phyloP scores from a whole-genome alignment of 2,329 filamentous ascomycete genomes.

The Claviceps pazoutovae region DNA sequence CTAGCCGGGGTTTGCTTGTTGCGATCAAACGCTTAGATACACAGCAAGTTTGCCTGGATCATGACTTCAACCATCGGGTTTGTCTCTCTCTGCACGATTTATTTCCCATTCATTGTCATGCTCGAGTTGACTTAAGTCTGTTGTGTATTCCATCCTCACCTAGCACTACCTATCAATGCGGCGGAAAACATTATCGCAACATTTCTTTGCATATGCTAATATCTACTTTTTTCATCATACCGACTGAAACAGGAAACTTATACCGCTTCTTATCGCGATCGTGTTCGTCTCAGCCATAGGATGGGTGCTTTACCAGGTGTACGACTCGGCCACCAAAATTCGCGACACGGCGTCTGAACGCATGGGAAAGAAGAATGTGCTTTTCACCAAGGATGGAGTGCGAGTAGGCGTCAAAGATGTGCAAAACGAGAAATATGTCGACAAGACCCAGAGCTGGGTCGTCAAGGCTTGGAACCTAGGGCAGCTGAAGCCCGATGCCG shows the following conservation, averaged over 20 bases:
- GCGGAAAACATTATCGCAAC: not conserved
- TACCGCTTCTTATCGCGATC: constrained; percentile 55
- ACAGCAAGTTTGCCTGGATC: not conserved
- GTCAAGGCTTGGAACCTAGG: constrained; percentile 53
- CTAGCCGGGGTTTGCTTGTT: not conserved
- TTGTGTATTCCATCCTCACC: not conserved
- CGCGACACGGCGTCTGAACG: constrained; percentile 49
- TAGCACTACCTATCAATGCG: not conserved
- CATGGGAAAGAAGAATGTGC: constrained; percentile 63
- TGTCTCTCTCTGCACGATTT: not conserved
- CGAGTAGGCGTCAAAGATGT: constrained; percentile 58
- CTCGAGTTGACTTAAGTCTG: not conserved
- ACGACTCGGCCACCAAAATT: constrained; percentile 52
- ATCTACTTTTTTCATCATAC: not conserved
- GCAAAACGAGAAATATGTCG: constrained; percentile 56
- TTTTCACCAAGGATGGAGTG: constrained; percentile 62
- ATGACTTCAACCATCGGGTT: not conserved
- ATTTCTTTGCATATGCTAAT: not conserved
- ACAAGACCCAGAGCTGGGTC: constrained; percentile 55
- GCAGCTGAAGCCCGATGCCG: constrained; percentile 13
- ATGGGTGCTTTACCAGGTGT: constrained; percentile 61
- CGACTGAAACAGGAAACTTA: constrained; percentile 32
- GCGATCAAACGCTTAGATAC: not conserved
- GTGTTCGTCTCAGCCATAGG: constrained; percentile 38
- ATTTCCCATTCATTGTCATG: not conserved